Evolutionary conservation across 164 flowering plant genomes (phyloP), one percentile per base, ranked within the genome.

Genomic region (Piper longum): DNA sequence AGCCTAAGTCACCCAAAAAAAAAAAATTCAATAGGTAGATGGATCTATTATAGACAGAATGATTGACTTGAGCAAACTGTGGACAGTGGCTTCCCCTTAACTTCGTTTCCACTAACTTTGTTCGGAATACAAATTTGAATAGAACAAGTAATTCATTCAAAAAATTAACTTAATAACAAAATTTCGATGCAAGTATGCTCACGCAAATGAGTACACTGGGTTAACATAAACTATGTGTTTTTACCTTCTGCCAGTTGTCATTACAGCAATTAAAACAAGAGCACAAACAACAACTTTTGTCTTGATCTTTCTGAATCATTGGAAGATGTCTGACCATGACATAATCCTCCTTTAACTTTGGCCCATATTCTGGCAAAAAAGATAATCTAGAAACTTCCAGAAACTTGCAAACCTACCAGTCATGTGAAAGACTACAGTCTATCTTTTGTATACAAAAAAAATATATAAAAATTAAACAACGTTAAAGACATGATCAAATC

Each of bases 161-260:
- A 45, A 14, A 48, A 5, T 12, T 14, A 48, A 48, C 12, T 48
- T 9, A 9, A 9, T 48, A 8, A 48, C 9, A 48, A 48, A 48
- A 48, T 9, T 5, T 44, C 11, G 8, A 44, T 48, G 9, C 14
- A 48, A 3, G 14, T 48, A 48, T 48, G 36, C 36, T 26, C 36
- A 26, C 2, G 2, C 36, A 26, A 26, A 26, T 26, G 36, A 26
- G 36, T 26, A 26, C 36, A 26, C 36, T 26, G 36, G 36, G 36
- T 26, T 26, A 26, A 26, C 36, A 26, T 26, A 26, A 26, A 26
- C 36, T 26, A 26, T 26, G 36, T 26, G 36, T 26, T 26, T 26
- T 64, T 77, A 95, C 99, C 99, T 89, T 91, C 77, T 95, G 99
- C 99, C 99, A 95, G 69, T 82, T 91, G 81, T 87, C 85, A 76